phyloP scores from a whole-genome alignment of 805 yeast species.

The Wickerhamomyces xylosicus region DNA sequence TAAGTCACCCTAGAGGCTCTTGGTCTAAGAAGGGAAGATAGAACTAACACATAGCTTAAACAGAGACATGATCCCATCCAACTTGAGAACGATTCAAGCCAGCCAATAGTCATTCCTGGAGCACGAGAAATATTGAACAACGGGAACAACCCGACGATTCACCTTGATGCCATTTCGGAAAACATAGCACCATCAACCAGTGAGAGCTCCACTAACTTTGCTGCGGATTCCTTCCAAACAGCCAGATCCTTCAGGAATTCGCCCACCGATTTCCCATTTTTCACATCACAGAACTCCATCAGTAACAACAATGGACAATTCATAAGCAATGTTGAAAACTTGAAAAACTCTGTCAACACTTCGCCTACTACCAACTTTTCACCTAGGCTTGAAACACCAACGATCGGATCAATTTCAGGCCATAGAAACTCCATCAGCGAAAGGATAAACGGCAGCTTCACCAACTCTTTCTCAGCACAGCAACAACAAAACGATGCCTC shows the following conservation, averaged over 20 bases:
- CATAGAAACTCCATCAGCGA: conserved; percentile 1
- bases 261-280: conserved; percentile 14
- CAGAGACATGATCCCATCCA: conserved; percentile 6
- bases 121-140: conserved; percentile 12
- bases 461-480: conserved; percentile 3
- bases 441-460: conserved; percentile 1
- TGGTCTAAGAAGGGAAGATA: not conserved
- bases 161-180: not conserved
- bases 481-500: conserved; percentile 6
- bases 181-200: too few species aligned
- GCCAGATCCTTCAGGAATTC: conserved; percentile 16
- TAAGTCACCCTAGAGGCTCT: conserved; percentile 1
- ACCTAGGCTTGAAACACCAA: conserved; percentile 17
- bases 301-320: conserved; percentile 14
- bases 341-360: conserved; percentile 12
- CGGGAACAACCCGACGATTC: conserved; percentile 1
- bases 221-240: conserved; percentile 19
- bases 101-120: conserved; percentile 22
- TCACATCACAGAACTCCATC: conserved; percentile 17
- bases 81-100: conserved; percentile 15
- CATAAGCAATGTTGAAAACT: conserved; percentile 10
- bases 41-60: not conserved
- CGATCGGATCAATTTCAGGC: conserved; percentile 2
- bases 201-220: conserved; percentile 1
- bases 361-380: conserved; percentile 16